Conservation (phyloP, 2,329 filamentous ascomycete species). For the Cyclaneusma minus region DNA sequence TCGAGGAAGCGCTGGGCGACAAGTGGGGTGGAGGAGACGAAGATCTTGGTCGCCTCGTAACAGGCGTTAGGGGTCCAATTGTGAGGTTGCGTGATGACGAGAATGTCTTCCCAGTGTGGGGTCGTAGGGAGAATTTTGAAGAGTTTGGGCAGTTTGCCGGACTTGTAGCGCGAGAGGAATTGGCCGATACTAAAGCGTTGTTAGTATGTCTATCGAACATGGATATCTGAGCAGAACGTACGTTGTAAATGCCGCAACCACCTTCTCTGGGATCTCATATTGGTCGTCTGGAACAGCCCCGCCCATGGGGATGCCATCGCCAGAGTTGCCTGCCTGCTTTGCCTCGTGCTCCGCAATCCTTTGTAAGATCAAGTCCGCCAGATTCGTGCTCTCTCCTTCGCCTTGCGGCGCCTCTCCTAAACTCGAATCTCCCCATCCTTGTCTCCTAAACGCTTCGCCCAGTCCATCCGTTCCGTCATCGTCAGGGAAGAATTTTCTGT, state of each 20-base stretch:
- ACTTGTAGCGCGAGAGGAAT: slow-evolving; percentile 84
- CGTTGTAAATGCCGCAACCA: slow-evolving; percentile 89
- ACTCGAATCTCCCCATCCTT: slow-evolving; percentile 20
- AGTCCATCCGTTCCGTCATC: slow-evolving; percentile 36
- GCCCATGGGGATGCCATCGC: slow-evolving; percentile 13
- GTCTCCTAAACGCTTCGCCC: slow-evolving; percentile 8
- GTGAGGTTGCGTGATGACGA: slow-evolving; percentile 72
- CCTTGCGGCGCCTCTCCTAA: slow-evolving; percentile 22
- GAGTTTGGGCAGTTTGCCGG: slow-evolving; percentile 89
- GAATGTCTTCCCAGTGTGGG: slow-evolving; percentile 80
- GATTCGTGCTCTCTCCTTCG: slow-evolving; percentile 44
- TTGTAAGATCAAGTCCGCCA: slow-evolving; percentile 83
- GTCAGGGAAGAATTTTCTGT: slow-evolving; percentile 73
- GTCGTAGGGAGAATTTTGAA: slow-evolving; percentile 94
- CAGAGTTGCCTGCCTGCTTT: slow-evolving; percentile 28
- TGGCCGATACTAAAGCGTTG: slow-evolving; percentile 50
- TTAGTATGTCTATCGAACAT: slow-evolving; percentile 4
- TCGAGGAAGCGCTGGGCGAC: slow-evolving; percentile 77
- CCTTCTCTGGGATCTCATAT: slow-evolving; percentile 75
- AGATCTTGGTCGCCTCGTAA: slow-evolving; percentile 83
- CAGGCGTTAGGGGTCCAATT: slow-evolving; percentile 60
- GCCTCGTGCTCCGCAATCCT: slow-evolving; percentile 91
- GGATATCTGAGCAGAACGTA: slow-evolving; percentile 21
- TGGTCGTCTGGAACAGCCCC: slow-evolving; percentile 50
- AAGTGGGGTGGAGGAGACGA: slow-evolving; percentile 68